Evolutionary conservation across 352 stramenopile genomes (phyloP), one percentile per base, ranked within the genome.

Genomic region (Hyaloperonospora arabidopsidis): DNA sequence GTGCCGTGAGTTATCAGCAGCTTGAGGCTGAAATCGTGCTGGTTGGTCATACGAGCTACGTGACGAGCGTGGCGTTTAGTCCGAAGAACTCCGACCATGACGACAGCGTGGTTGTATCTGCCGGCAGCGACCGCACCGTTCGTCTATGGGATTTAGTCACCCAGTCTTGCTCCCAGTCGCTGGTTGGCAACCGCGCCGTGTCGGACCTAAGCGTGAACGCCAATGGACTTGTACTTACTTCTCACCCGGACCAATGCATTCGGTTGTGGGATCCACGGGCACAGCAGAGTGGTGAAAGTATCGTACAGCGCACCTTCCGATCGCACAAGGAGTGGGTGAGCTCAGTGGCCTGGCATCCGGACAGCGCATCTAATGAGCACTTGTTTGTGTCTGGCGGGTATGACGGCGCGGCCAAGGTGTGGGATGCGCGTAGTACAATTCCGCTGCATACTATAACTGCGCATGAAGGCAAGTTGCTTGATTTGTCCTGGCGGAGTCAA

Each of bases 291-390:
- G 81, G 84, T 29, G 80, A 90, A 44, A 87, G 62, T 59, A 56
- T 87, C 47, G 74, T 93, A 28, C 77, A 91, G 67, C 65, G 70
- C 50, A 93, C 79, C 23, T 92, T 91, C 65, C 72, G 80, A 50
- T 93, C 81, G 54, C 84, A 93, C 67, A 86, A 80, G 62, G 67
- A 88, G 59, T 93, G 84, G 84, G 81, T 93, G 21, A 92, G 75
- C 52, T 75, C 74, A 6, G 79, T 90, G 17, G 63, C 67, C 13
- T 93, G 81, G 81, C 75, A 89, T 53, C 67, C 75, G 34, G 46
- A 65, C 40, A 73, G 57, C 54, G 59, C 67, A 39, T 59, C 68
- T 28, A 62, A 80, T 46, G 70, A 79, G 47, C 59, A 81, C 48
- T 56, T 91, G 19, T 92, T 92, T 51, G 63, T 82, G 21, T 93